Base-by-base conservation (phyloP, 2,329 filamentous ascomycete species). In the Thelonectria rubi region DNA sequence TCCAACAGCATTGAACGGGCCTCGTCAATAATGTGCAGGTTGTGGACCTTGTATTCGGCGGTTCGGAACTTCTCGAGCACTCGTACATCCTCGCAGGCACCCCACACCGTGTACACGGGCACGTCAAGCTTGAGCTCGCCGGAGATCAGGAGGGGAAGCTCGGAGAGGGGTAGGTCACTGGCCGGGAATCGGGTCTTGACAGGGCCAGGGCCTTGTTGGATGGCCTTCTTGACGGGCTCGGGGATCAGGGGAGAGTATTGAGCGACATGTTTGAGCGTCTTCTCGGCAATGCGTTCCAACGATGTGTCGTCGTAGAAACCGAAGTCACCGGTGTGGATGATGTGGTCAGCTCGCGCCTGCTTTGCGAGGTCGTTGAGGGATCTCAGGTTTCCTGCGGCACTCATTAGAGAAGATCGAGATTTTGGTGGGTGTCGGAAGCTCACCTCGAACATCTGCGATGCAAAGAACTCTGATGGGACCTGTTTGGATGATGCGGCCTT, bases 61-160 rank as follows among this genome's bases (percentile, higher is more conserved):
- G 95, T 97, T 65, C 95, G 88, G 80, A 99, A 97, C 82, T 97
- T 97, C 80, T 99, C 95, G 73, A 99, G 80, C 26, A 99, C 95
- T 60, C 95, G 90, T 18, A 99, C 95, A 84, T 99, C 95, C 80
- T 99, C 95, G 75, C 95, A 99, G 49, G 95, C 95, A 75, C 95
- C 95, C 95, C 95, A 99, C 39, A 99, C 95, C 42, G 95, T 99
- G 81, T 97, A 98, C 58, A 99, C 95, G 0, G 95, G 95, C 60
- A 99, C 91, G 64, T 99, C 94, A 60, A 99, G 88, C 75, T 93
- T 97, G 74, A 96, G 85, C 69, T 91, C 91, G 77, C 94, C 94
- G 78, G 88, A 91, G 67, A 99, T 86, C 71, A 99, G 93, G 72
- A 92, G 87, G 21, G 94, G 87, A 37, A 99, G 88, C 81, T 99